A percentile compares a stretch with the other conserved stretches of the same genome.
Evolutionary conservation across 2,329 filamentous ascomycete species (phyloP).

Genomic region (Teratosphaeria zuluensis): DNA sequence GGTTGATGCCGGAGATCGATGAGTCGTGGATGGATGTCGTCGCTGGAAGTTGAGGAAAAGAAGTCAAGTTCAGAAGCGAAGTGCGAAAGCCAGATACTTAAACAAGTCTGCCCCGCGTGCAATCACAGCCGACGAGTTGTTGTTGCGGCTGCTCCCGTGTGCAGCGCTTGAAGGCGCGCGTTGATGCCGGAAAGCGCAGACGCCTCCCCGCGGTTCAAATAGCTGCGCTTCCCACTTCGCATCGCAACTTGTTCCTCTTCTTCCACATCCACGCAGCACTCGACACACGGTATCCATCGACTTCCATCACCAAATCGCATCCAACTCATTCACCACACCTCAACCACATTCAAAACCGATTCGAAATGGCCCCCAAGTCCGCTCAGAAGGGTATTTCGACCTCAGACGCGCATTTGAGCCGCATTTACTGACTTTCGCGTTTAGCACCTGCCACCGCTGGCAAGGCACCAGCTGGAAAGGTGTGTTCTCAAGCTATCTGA

Average conservation of each 20-base stretch:
- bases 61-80: conserved; percentile 2
- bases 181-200: background rate
- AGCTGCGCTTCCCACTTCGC: conserved; percentile 23
- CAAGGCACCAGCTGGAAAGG: conserved; percentile 75
- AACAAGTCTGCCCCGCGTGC: background rate
- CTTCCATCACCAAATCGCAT: conserved; percentile 21
- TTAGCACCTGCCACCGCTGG: conserved; percentile 62
- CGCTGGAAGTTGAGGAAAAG: conserved; percentile 30
- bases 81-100: conserved; percentile 5
- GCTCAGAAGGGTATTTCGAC: conserved; percentile 58
- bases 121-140: background rate
- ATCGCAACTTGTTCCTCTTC: conserved; percentile 17
- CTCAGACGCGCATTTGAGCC: conserved; percentile 1
- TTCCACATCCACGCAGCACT: conserved; percentile 27
- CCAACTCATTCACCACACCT: conserved; percentile 20
- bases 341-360: conserved; percentile 20
- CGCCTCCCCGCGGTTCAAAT: conserved; percentile 8
- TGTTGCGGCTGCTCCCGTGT: background rate
- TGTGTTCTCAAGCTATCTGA: background rate
- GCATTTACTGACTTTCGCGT: conserved; percentile 45
- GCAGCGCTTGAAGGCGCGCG: conserved; percentile 2
- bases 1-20: conserved; percentile 25
- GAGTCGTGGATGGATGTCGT: conserved; percentile 9
- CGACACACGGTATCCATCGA: conserved; percentile 15
- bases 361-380: conserved; percentile 93